phyloP scores from a whole-genome alignment of 768 basidiomycete species.

The Pulveroboletus sp. region DNA sequence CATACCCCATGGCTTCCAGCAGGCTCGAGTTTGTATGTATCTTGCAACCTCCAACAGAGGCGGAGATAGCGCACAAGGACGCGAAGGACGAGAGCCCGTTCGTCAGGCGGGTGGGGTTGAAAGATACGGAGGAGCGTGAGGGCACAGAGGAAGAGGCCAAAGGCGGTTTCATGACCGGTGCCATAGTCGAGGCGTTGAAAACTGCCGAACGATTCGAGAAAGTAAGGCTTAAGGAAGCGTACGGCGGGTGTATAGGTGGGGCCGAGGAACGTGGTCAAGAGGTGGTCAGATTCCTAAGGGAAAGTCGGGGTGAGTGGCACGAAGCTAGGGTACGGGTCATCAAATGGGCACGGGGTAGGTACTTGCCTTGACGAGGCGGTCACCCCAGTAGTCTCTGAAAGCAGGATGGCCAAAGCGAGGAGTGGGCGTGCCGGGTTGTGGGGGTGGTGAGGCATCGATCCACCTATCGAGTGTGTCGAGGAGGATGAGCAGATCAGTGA shows the following conservation, averaged over 20 bases:
- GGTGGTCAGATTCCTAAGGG: slow-evolving; percentile 48
- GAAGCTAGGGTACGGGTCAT: neutral
- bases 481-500: slow-evolving; percentile 46
- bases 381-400: slow-evolving; percentile 76
- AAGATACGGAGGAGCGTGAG: slow-evolving; percentile 69
- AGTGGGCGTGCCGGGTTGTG: slow-evolving; percentile 41
- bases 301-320: neutral
- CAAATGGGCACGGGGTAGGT: neutral
- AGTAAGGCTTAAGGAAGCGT: slow-evolving; percentile 71
- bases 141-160: slow-evolving; percentile 71
- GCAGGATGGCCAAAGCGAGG: slow-evolving; percentile 92
- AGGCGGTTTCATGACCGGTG: slow-evolving; percentile 92
- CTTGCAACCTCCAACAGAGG: slow-evolving; percentile 83
- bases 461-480: slow-evolving; percentile 65
- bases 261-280: slow-evolving; percentile 50
- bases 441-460: slow-evolving; percentile 80
- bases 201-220: slow-evolving; percentile 84
- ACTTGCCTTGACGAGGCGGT: slow-evolving; percentile 68
- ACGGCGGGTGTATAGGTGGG: slow-evolving; percentile 40
- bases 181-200: slow-evolving; percentile 93
- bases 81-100: slow-evolving; percentile 53
- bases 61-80: slow-evolving; percentile 75
- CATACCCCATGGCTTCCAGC: slow-evolving; percentile 98
- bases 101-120: slow-evolving; percentile 53
- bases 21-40: slow-evolving; percentile 86